Evolutionary conservation across 192 early-diverging fungal species (phyloP).

Genomic region (Coemansia sp.): DNA sequence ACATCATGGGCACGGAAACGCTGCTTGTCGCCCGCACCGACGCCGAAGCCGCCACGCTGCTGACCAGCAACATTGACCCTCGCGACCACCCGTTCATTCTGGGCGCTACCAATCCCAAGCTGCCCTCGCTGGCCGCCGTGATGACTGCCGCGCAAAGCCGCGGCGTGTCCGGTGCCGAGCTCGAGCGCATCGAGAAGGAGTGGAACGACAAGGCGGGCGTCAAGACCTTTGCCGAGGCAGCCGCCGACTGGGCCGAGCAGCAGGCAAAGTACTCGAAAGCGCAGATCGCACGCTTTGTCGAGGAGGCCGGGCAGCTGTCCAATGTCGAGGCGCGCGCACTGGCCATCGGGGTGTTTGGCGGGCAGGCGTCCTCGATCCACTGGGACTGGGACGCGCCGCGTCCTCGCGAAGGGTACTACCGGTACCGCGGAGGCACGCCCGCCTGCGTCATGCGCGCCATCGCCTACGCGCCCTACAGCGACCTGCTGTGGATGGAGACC

Average conservation of each 20-base stretch:
- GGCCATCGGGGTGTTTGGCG: constrained; percentile 59
- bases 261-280: constrained; percentile 48
- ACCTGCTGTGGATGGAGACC: constrained; percentile 97
- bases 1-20: constrained; percentile 97
- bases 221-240: constrained; percentile 78
- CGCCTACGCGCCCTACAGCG: constrained; percentile 85
- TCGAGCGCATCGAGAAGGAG: constrained; percentile 79
- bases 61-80: constrained; percentile 93
- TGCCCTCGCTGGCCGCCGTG: constrained; percentile 67
- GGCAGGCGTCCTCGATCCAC: constrained; percentile 53
- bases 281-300: constrained; percentile 50
- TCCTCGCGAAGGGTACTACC: constrained; percentile 93
- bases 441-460: constrained; percentile 80
- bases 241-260: constrained; percentile 61
- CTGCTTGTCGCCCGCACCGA: constrained; percentile 93
- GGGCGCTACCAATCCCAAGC: constrained; percentile 81
- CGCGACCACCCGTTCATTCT: constrained; percentile 96
- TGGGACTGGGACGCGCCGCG: constrained; percentile 92
- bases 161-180: constrained; percentile 68
- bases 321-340: constrained; percentile 80
- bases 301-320: constrained; percentile 61
- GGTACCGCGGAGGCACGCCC: constrained; percentile 92
- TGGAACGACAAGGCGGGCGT: constrained; percentile 79
- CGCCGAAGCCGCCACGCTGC: constrained; percentile 93
- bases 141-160: constrained; percentile 79